Evolutionary conservation across 148 eudicot genomes (phyloP).

Genomic region (Agrostemma githago): DNA sequence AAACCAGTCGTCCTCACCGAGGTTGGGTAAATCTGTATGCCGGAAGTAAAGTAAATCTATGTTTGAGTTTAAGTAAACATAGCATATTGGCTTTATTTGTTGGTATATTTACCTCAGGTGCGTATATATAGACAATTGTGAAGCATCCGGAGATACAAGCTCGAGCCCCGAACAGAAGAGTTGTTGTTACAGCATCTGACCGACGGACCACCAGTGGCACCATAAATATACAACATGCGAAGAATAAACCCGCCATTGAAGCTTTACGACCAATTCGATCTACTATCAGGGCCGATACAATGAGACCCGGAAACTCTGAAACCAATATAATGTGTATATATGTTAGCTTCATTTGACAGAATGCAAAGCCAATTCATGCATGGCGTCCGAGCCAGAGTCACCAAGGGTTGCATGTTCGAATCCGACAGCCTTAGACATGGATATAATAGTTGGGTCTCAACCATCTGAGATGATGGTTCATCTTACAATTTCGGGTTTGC

Average conservation of each 20-base stretch:
- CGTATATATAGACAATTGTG: conserved; percentile 59
- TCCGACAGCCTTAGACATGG: too few relatives aligned
- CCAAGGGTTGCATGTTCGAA: too few relatives aligned
- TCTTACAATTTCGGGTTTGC: too few relatives aligned
- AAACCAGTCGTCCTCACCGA: conserved; percentile 71
- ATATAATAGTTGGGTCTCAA: too few relatives aligned
- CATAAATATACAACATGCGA: conserved; percentile 50
- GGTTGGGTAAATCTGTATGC: conserved; percentile 53
- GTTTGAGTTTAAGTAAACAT: too few relatives aligned
- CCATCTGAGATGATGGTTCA: too few relatives aligned
- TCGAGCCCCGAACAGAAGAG: conserved; percentile 75
- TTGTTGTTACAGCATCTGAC: conserved; percentile 44
- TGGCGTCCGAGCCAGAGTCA: too few relatives aligned
- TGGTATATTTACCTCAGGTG: conserved; percentile 58
- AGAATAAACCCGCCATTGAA: conserved; percentile 62
- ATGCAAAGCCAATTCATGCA: too few relatives aligned
- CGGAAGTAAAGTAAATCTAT: too few relatives aligned
- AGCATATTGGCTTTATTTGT: background rate
- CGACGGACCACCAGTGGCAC: conserved; percentile 54
- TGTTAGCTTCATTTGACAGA: conserved; percentile 13
- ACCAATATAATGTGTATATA: background rate
- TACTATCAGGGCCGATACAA: conserved; percentile 58
- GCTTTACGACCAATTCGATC: conserved; percentile 79
- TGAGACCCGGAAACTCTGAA: conserved; percentile 68
- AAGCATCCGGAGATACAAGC: conserved; percentile 65